Evolutionary conservation across 2,329 filamentous ascomycete genomes (phyloP).

Genomic region (Monosporascus cannonballus): DNA sequence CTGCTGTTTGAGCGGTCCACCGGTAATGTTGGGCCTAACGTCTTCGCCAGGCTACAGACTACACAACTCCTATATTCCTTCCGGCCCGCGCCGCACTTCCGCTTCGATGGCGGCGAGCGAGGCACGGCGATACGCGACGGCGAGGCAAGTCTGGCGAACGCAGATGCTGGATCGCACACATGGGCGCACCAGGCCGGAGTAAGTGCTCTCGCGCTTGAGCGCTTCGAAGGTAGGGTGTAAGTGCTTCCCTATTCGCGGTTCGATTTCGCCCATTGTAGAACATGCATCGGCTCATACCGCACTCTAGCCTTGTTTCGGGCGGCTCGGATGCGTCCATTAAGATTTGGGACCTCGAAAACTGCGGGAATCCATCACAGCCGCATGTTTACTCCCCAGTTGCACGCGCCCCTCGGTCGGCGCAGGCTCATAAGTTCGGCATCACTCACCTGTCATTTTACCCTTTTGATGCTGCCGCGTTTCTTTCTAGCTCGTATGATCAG

Average conservation of each 20-base stretch:
- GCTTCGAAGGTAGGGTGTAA: conserved; percentile 72
- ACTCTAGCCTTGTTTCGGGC: conserved; percentile 66
- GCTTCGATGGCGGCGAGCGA: conserved; percentile 60
- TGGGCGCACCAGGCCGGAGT: conserved; percentile 74
- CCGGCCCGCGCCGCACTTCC: conserved; percentile 58
- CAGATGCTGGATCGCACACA: conserved; percentile 30
- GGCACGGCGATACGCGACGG: conserved; percentile 23
- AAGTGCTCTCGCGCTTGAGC: conserved; percentile 72
- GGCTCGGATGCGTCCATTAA: conserved; percentile 80
- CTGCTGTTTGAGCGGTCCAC: conserved; percentile 71
- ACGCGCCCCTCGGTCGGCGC: conserved; percentile 38
- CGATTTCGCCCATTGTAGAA: not conserved
- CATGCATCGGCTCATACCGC: not conserved
- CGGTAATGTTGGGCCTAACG: conserved; percentile 58
- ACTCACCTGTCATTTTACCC: conserved; percentile 74
- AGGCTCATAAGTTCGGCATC: conserved; percentile 61
- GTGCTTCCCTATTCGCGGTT: conserved; percentile 11
- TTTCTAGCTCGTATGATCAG: conserved; percentile 73
- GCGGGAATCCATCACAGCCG: conserved; percentile 35
- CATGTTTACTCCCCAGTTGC: conserved; percentile 50
- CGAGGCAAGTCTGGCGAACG: conserved; percentile 13
- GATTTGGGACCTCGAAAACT: conserved; percentile 77
- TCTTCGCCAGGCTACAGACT: conserved; percentile 60
- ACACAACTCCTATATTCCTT: conserved; percentile 64
- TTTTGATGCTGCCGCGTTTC: conserved; percentile 68